These are phyloP conservation scores for Aegle marmelos DNA, from an alignment of 345 rosid genomes.

Conservation along the genomic window DNA sequence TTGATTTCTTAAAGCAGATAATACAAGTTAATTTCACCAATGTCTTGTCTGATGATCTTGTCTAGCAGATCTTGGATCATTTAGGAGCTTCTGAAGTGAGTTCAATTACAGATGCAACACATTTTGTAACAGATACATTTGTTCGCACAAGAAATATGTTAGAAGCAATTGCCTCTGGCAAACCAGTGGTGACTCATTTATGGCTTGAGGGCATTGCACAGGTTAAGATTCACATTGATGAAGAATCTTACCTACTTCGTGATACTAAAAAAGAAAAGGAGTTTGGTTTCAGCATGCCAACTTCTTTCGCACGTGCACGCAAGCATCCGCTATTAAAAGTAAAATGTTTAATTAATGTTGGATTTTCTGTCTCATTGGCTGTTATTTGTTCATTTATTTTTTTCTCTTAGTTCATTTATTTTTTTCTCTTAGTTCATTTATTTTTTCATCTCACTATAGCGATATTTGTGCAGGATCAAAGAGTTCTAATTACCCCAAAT, in stretches of 20 bases:
- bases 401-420: not conserved
- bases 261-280: conserved; percentile 75
- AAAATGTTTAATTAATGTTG: conserved; percentile 10
- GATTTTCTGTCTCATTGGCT: conserved; percentile 5
- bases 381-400: conserved; percentile 3
- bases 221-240: conserved; percentile 66
- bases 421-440: not conserved
- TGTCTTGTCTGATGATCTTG: conserved; percentile 7
- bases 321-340: conserved; percentile 62
- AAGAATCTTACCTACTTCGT: conserved; percentile 55
- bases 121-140: conserved; percentile 68
- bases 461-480: conserved; percentile 49
- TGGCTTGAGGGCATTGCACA: conserved; percentile 81
- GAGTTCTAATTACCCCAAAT: conserved; percentile 66
- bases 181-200: conserved; percentile 72
- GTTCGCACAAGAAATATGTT: conserved; percentile 88
- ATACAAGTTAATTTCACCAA: conserved; percentile 14
- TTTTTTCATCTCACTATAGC: conserved; percentile 10
- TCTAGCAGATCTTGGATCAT: conserved; percentile 61
- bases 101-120: conserved; percentile 72
- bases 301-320: conserved; percentile 64
- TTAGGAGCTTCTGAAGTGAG: conserved; percentile 58
- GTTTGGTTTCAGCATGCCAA: conserved; percentile 73
- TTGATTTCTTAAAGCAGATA: not conserved
- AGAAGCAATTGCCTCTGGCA: conserved; percentile 83